A percentile compares a stretch with the other conserved stretches of the same genome.
Conservation (phyloP, 2,329 filamentous ascomycete genomes). For the Gliomastix tumulicola region DNA sequence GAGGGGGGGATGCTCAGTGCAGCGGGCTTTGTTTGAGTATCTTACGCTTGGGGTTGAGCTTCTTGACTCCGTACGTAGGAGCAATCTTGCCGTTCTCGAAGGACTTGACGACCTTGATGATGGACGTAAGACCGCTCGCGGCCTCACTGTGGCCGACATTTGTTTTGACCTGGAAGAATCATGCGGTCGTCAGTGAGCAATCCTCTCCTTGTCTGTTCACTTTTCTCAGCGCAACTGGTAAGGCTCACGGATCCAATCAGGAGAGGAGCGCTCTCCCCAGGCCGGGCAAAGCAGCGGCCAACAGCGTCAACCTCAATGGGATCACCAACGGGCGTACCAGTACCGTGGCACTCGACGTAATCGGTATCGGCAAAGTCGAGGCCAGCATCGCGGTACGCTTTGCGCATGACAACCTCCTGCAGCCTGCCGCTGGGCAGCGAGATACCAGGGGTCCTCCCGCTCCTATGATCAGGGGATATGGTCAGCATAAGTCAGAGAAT, state of each 20-base stretch:
- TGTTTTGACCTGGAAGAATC: slow-evolving; percentile 11
- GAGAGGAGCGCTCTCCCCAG: slow-evolving; percentile 20
- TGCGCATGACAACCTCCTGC: slow-evolving; percentile 28
- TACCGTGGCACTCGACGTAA: slow-evolving; percentile 21
- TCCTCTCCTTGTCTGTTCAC: slow-evolving; percentile 18
- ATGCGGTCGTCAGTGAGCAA: too few relatives aligned
- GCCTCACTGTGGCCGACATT: slow-evolving; percentile 18
- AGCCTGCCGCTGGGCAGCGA: slow-evolving; percentile 39
- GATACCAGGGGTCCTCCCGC: slow-evolving; percentile 40
- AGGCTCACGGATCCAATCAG: slow-evolving; percentile 37
- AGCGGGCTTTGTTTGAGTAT: too few relatives aligned
- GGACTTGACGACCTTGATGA: slow-evolving; percentile 16
- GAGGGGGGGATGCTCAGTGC: background rate
- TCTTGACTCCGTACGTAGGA: slow-evolving; percentile 13
- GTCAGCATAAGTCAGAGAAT: too few relatives aligned
- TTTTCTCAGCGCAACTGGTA: slow-evolving; percentile 1
- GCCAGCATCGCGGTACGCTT: slow-evolving; percentile 12
- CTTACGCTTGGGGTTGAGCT: slow-evolving; percentile 13
- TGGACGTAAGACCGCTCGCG: slow-evolving; percentile 15
- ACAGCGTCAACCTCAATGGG: slow-evolving; percentile 23
- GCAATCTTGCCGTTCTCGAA: slow-evolving; percentile 17
- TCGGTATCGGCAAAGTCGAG: slow-evolving; percentile 13
- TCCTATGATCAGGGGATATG: slow-evolving; percentile 13
- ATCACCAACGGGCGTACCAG: slow-evolving; percentile 18
- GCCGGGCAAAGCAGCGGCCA: slow-evolving; percentile 15